Percentiles rank a stretch among this genome's conserved stretches.
These are phyloP conservation scores for Excoecaria agallocha DNA, from an alignment of 345 rosid species.

Conservation along the genomic window DNA sequence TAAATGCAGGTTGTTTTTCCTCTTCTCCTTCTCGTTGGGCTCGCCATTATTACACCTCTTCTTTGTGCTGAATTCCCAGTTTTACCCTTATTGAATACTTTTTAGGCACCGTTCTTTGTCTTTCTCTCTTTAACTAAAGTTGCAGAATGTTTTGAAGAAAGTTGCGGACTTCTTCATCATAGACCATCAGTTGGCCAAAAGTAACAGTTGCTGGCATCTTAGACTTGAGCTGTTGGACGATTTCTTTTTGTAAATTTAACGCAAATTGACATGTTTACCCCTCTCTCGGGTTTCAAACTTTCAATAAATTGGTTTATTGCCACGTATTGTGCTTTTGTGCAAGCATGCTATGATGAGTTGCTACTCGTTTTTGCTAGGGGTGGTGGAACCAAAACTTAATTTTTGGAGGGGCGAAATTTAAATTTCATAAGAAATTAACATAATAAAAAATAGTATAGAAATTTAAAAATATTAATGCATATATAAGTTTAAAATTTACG, in stretches of 20 bases:
- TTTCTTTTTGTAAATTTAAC: neutral
- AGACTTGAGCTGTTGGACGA: constrained; percentile 9
- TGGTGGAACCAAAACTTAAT: no score
- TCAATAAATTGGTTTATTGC: no score
- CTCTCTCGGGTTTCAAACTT: no score
- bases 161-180: neutral
- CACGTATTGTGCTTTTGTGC: no score
- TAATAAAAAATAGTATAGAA: no score
- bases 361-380: no score
- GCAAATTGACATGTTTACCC: neutral
- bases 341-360: no score
- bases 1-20: constrained; percentile 36
- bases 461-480: no score
- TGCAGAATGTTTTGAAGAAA: constrained; percentile 19
- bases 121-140: constrained; percentile 2
- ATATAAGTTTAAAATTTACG: no score
- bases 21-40: neutral
- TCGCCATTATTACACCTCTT: constrained; percentile 29
- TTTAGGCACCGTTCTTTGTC: neutral
- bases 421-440: no score
- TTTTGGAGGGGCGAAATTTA: no score
- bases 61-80: constrained; percentile 9
- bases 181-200: neutral
- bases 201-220: constrained; percentile 8
- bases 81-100: constrained; percentile 18